Evolutionary conservation across 2,329 filamentous ascomycete genomes (phyloP).

Genomic region (Colletotrichum higginsianum): DNA sequence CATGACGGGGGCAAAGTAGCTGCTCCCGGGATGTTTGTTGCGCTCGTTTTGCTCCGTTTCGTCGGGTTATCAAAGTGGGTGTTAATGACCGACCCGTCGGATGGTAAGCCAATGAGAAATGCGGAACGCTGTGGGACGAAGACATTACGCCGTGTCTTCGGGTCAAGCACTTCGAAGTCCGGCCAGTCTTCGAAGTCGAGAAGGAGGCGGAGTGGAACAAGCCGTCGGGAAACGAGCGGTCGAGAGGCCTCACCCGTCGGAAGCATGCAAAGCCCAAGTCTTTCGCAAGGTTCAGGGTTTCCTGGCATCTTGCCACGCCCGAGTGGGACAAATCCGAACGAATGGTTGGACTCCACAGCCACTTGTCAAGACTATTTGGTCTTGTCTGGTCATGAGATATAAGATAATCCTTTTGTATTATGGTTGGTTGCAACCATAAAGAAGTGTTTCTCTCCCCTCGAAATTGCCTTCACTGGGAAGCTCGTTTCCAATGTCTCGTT

Average conservation of each 20-base stretch:
- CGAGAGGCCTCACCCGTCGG: neutral
- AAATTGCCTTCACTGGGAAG: neutral
- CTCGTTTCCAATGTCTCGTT: neutral
- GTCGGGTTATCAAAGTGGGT: neutral
- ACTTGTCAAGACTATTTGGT: neutral
- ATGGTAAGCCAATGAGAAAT: neutral
- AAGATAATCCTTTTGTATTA: neutral
- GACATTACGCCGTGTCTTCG: neutral
- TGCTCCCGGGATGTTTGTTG: neutral
- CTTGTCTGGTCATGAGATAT: neutral
- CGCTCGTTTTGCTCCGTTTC: neutral
- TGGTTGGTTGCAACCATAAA: too few relatives aligned
- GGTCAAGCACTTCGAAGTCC: neutral
- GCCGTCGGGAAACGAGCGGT: neutral
- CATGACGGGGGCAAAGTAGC: conserved; percentile 21
- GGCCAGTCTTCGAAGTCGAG: neutral
- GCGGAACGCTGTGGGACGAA: neutral
- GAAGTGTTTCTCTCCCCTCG: neutral
- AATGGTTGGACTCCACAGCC: neutral
- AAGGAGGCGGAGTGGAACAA: neutral
- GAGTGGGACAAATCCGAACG: neutral
- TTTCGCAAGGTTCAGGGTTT: neutral
- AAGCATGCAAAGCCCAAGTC: neutral
- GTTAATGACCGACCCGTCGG: too few relatives aligned
- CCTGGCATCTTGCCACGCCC: neutral